These are phyloP conservation scores for Pholiota molesta DNA, from an alignment of 768 basidiomycete species.

Conservation along the genomic window DNA sequence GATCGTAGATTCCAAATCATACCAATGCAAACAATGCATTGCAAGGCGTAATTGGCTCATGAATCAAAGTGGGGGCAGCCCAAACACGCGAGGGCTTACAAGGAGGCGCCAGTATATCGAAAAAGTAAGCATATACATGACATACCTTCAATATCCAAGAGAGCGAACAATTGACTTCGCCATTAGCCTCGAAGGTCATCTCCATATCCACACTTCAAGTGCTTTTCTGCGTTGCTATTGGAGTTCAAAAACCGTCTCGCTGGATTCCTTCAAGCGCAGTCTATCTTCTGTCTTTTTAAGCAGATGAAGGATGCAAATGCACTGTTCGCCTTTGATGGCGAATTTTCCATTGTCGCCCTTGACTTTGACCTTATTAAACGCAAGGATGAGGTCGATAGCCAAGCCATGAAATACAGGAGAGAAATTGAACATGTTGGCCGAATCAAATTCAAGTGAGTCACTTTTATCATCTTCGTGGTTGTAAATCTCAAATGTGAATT, in stretches of 20 bases:
- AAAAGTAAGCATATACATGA: neutral
- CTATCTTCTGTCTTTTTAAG: conserved; percentile 34
- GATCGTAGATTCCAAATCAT: conserved; percentile 9
- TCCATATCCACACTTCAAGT: conserved; percentile 39
- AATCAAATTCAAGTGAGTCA: conserved; percentile 38
- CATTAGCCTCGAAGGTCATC: conserved; percentile 25
- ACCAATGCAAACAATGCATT: conserved; percentile 32
- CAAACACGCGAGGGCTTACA: neutral
- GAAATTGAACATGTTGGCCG: conserved; percentile 37
- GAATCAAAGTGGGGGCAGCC: conserved; percentile 1
- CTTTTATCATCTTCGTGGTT: neutral
- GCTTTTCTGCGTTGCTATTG: conserved; percentile 26
- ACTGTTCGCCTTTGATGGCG: conserved; percentile 51
- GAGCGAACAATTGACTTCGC: neutral
- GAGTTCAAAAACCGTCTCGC: conserved; percentile 23
- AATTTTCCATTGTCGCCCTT: conserved; percentile 48
- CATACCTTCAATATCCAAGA: neutral
- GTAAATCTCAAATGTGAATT: conserved; percentile 1
- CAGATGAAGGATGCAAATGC: conserved; percentile 20
- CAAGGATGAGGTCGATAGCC: conserved; percentile 29
- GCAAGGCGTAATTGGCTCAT: conserved; percentile 23
- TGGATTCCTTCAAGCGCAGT: conserved; percentile 39
- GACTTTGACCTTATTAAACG: conserved; percentile 41
- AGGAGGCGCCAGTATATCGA: neutral
- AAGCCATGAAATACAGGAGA: conserved; percentile 33